Percentiles rank a stretch among this genome's conserved stretches.
Conservation (phyloP, 2,329 filamentous ascomycete species). For the Knoxdaviesia capensis region DNA sequence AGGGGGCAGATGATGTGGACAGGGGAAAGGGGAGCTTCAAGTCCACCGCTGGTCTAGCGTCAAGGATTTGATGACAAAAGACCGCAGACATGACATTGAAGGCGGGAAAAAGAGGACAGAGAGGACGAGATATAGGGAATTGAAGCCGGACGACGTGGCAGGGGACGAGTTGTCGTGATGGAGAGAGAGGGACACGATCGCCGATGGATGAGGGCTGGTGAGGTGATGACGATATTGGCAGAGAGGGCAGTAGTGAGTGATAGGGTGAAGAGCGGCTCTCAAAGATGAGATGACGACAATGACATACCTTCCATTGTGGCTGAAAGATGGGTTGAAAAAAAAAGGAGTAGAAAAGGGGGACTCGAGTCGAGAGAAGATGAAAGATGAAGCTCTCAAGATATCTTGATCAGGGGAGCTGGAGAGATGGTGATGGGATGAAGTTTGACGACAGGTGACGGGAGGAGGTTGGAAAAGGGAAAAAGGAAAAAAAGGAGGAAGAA, state of each 20-base stretch:
- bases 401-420: slow-evolving; percentile 7
- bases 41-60: no score
- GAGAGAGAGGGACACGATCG: no score
- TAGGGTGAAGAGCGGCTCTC: neutral
- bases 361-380: slow-evolving; percentile 3
- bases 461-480: slow-evolving; percentile 4
- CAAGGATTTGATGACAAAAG: no score
- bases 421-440: slow-evolving; percentile 2
- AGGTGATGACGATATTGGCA: neutral
- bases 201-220: no score
- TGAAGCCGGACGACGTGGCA: no score
- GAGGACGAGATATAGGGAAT: no score
- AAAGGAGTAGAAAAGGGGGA: slow-evolving; percentile 5
- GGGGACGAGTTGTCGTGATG: no score
- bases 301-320: slow-evolving; percentile 47
- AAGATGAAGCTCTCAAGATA: slow-evolving; percentile 6
- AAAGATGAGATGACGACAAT: neutral
- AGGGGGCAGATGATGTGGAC: neutral
- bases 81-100: no score
- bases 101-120: no score
- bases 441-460: slow-evolving; percentile 4
- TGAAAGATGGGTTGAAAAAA: slow-evolving; percentile 8
- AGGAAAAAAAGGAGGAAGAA: slow-evolving; percentile 4
- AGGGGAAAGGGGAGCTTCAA: no score
- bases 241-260: neutral